These are phyloP conservation scores for Apiotrichum sp. DNA, from an alignment of 1,284 basidiomycete species.

Conservation along the genomic window DNA sequence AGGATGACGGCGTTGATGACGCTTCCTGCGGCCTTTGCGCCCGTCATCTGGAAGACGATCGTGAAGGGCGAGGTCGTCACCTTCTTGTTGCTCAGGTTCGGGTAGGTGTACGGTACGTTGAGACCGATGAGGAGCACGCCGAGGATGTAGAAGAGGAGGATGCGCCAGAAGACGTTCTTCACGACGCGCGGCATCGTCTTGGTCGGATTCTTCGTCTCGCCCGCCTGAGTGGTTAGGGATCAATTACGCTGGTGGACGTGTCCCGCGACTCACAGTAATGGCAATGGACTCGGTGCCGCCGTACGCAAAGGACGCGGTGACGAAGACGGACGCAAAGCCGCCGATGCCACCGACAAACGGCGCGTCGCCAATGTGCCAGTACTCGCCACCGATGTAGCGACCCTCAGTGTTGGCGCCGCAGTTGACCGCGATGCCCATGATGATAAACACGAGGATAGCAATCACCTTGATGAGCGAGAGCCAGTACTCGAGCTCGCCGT, in stretches of 20 bases:
- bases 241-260: background rate
- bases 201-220: slow-evolving; percentile 56
- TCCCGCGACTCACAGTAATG: slow-evolving; percentile 17
- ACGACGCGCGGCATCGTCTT: slow-evolving; percentile 71
- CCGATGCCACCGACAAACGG: slow-evolving; percentile 47
- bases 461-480: slow-evolving; percentile 68
- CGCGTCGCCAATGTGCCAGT: slow-evolving; percentile 49
- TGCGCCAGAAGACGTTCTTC: slow-evolving; percentile 66
- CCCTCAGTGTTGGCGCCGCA: slow-evolving; percentile 45
- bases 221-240: slow-evolving; percentile 27
- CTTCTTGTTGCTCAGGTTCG: slow-evolving; percentile 55
- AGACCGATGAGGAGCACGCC: slow-evolving; percentile 61
- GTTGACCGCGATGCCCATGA: slow-evolving; percentile 61
- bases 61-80: slow-evolving; percentile 75
- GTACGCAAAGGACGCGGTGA: slow-evolving; percentile 22
- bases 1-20: slow-evolving; percentile 61
- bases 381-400: slow-evolving; percentile 44
- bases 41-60: slow-evolving; percentile 60
- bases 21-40: slow-evolving; percentile 66
- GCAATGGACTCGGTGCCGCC: slow-evolving; percentile 43
- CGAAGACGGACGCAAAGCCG: slow-evolving; percentile 48
- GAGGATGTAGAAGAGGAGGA: slow-evolving; percentile 65
- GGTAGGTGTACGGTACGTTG: slow-evolving; percentile 65
- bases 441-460: slow-evolving; percentile 56
- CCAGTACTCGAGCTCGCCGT: slow-evolving; percentile 47